Base-by-base conservation (phyloP, 2,329 filamentous ascomycete genomes). In the Chalaropsis ovoidea region DNA sequence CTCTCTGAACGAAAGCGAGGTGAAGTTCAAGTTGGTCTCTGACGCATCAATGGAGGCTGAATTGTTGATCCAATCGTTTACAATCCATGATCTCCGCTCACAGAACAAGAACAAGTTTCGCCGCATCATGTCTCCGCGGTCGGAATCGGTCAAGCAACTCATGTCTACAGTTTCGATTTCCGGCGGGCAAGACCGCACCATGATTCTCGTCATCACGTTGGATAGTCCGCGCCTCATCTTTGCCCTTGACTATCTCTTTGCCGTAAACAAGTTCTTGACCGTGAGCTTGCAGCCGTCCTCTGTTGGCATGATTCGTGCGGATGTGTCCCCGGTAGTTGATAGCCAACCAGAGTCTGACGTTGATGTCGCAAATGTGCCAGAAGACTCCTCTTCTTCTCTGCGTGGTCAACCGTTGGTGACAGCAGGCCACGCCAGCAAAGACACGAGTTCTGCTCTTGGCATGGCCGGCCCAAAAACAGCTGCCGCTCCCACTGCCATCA, bases 141-240 rank as follows among this genome's bases (percentile, higher is more conserved):
- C 96, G 75, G 93, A 91, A 70, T 88, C 92, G 65, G 91, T 94
- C 58, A 92, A 97, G 74, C 95, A 99, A 71, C 92, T 99, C 72
- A 99, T 99, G 94, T 94, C 94, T 19, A 96, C 89, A 73, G 79
- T 99, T 3, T 95, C 92, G 0, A 95, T 99, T 75, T 91, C 92
- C 0, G 89, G 91, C 2, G 58, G 58, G 17, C 79, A 85, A 42
- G 88, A 96, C 49, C 85, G 86, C 67, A 89, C 86, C 73, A 76
- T 97, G 65, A 95, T 97, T 71, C 90, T 90, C 1, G 88, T 99
- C 75, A 83, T 96, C 66, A 96, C 92, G 0, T 86, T 99, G 68
- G 94, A 99, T 72, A 99, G 94, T 70, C 94, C 94, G 1, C 84
- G 91, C 2, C 84, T 99, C 65, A 97, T 99, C 67, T 89, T 99